Conservation (phyloP, 129 eudicot genomes). For the Centaurea solstitialis region DNA sequence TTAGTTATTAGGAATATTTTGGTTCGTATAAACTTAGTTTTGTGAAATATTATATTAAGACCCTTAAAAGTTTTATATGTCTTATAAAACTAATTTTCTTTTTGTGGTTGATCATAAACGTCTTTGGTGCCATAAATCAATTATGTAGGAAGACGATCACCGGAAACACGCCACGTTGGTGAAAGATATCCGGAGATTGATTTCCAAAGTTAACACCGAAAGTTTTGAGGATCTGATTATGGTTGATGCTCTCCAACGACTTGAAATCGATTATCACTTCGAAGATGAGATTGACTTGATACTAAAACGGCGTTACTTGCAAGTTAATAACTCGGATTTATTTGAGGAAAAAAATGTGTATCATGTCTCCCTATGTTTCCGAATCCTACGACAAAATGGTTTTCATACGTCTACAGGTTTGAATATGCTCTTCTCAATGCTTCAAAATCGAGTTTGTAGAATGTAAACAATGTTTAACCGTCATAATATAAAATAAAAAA, state of each 20-base stretch:
- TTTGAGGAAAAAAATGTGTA: neutral
- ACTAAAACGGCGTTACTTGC: neutral
- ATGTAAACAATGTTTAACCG: too few relatives aligned
- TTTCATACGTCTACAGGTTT: slow-evolving; percentile 7
- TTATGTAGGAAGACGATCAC: neutral
- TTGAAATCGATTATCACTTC: slow-evolving; percentile 7
- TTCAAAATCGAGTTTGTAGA: too few relatives aligned
- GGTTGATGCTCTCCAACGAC: slow-evolving; percentile 20
- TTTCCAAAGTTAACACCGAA: neutral
- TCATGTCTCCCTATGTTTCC: neutral
- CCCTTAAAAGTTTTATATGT: too few relatives aligned
- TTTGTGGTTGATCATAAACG: neutral
- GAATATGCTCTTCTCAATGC: too few relatives aligned
- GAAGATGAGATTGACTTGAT: neutral
- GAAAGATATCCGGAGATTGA: slow-evolving; percentile 1
- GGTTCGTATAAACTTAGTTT: too few relatives aligned
- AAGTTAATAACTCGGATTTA: neutral
- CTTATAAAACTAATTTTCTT: too few relatives aligned
- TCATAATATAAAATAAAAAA: too few relatives aligned
- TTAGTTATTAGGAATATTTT: too few relatives aligned
- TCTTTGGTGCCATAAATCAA: neutral
- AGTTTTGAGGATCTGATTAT: slow-evolving; percentile 7
- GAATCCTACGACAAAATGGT: slow-evolving; percentile 11
- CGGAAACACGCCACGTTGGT: neutral
- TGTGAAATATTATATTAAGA: too few relatives aligned